Base-by-base conservation (phyloP, 2,329 filamentous ascomycete genomes). In the Cadophora sp. region DNA sequence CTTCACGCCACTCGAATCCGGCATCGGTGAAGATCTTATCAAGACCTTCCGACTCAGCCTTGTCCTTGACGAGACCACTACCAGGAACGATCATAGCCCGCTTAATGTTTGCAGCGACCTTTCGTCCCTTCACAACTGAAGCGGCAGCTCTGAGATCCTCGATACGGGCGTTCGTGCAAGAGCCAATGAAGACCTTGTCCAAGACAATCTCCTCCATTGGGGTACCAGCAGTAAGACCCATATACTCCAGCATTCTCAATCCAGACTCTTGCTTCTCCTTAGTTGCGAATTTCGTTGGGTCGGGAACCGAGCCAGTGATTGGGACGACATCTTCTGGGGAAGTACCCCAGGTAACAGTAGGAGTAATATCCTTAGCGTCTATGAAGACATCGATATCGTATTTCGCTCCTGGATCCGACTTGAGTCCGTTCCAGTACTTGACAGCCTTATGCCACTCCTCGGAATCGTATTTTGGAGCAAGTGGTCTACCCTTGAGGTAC, bases 151-250 rank as follows among this genome's bases (percentile, higher is more conserved):
- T 89, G 71, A 99, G 83, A 84, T 99, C 96, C 81, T 98, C 96
- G 71, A 99, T 97, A 76, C 96, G 89, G 16, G 95, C 93, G 79
- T 99, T 99, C 45, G 96, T 99, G 87, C 96, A 99, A 13, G 94
- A 97, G 55, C 96, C 96, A 74, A 98, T 97, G 79, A 98, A 99
- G 72, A 98, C 89, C 84, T 98, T 98, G 85, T 99, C 96, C 63
- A 98, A 82, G 33, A 84, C 81, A 72, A 99, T 90, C n/a, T 98
- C 94, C 78, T 97, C 88, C 90, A 99, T 96, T 9, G 87, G 91
- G 0, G 92, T 97, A 65, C 94, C 94, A 27, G 95, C 84, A 6
- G 86, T 91, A 63, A 99, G 85, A 43, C 96, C 96, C 96, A 99
- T 99, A 81, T 99, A 99, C 79, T 97, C 90, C 30, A 99, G 85